Evolutionary conservation across 805 yeast species (phyloP), one percentile per base, ranked within the genome.

Genomic region (Candida krabiensis): DNA sequence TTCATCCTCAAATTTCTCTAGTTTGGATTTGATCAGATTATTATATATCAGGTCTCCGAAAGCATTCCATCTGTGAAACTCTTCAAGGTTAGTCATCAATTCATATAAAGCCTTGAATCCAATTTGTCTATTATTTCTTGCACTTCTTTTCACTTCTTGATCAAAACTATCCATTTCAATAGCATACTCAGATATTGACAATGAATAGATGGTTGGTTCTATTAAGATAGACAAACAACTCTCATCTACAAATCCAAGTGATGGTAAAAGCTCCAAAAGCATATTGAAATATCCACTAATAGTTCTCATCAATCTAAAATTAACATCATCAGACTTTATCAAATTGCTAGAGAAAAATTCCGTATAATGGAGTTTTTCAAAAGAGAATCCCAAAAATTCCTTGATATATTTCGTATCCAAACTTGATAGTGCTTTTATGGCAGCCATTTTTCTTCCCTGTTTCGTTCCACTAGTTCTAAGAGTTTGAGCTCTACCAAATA

Each of bases 401-500:
- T 61, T 57, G 17, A 89, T 71, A 49, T 77, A 72, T 5, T 65
- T 55, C 13, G 73, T 73, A 3, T 69, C 60, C 32, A 87, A 67
- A 43, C 70, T 78, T 4, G 86, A 82, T 33, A 87, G 60, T 5
- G 80, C 66, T 16, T 81, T 70, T 9, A 86, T 68, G 7, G 86
- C 82, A 7, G 93, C 86, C 50, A 70, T 73, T 46, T 87, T 84
- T 47, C 85, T 74, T 22, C 89, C 81, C 38, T 77, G 74, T 54
- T 86, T 86, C 19, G 80, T 75, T 42, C 87, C 88, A 57, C 85
- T 81, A 1, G 77, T 67, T 38, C 70, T 74, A 4, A 80, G 70
- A 1, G 82, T 73, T 61, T 87, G 95, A 7, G 89, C 87, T 40
- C 95, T 73, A 7, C 98, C 98, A 61, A 83, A 91, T 15, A 93